A percentile compares a stretch with the other conserved stretches of the same genome.
These are phyloP conservation scores for Rhizophora apiculata DNA, from an alignment of 345 rosid genomes.

Conservation along the genomic window DNA sequence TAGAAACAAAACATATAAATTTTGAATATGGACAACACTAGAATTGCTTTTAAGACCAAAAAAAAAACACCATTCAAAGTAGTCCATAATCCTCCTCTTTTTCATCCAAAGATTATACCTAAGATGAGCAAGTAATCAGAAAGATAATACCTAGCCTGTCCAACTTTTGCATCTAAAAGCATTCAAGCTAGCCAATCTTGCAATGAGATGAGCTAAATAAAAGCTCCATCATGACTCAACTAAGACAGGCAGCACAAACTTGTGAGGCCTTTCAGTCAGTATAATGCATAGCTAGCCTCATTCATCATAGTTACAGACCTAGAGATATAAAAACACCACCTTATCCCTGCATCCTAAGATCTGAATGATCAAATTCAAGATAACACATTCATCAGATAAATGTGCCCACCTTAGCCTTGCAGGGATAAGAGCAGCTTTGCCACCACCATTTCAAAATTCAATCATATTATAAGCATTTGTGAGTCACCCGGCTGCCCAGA, in stretches of 20 bases:
- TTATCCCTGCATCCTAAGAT: slow-evolving; percentile 93
- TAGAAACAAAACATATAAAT: slow-evolving; percentile 11
- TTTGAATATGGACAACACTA: neutral
- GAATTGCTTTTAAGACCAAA: neutral
- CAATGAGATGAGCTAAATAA: slow-evolving; percentile 1
- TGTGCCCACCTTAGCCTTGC: slow-evolving; percentile 99
- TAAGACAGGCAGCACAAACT: slow-evolving; percentile 1
- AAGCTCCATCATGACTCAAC: neutral
- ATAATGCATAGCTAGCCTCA: slow-evolving; percentile 1
- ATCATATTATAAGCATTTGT: slow-evolving; percentile 31
- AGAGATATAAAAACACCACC: slow-evolving; percentile 34
- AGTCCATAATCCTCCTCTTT: neutral
- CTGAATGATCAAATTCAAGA: slow-evolving; percentile 62
- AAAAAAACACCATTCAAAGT: neutral
- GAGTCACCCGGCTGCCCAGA: slow-evolving; percentile 93
- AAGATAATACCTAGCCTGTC: neutral
- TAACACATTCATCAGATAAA: slow-evolving; percentile 75
- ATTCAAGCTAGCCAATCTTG: slow-evolving; percentile 14
- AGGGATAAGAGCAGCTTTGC: slow-evolving; percentile 83
- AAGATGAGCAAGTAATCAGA: neutral
- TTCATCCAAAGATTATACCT: neutral
- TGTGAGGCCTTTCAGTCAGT: neutral
- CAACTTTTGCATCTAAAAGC: neutral
- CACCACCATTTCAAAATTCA: slow-evolving; percentile 41
- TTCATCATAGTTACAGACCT: slow-evolving; percentile 1